A percentile compares a stretch with the other conserved stretches of the same genome.
Evolutionary conservation across 371 early-diverging fungal species (phyloP).

Genomic region (Mucor circinelloides): DNA sequence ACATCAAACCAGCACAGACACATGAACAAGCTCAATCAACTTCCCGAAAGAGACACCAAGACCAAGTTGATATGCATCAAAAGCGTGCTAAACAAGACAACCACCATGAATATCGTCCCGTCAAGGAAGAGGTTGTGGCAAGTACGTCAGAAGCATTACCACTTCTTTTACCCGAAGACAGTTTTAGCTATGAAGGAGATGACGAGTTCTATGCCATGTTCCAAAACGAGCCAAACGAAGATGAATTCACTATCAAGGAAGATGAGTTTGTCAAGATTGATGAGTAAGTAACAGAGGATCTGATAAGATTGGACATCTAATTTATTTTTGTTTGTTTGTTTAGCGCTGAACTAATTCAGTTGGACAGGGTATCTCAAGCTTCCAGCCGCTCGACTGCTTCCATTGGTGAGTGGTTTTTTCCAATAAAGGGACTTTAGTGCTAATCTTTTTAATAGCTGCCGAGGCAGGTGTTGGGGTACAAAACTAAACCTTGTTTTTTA

Average conservation of each 20-base stretch:
- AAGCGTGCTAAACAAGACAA: not conserved
- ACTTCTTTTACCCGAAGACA: conserved; percentile 19
- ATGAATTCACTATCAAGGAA: not conserved
- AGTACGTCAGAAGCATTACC: not conserved
- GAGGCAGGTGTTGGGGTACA: not conserved
- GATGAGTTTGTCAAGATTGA: not conserved
- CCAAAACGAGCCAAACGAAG: not conserved
- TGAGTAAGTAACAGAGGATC: not conserved
- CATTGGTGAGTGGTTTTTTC: not conserved
- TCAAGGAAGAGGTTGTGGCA: not conserved
- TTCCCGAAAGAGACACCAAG: not conserved
- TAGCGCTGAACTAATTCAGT: not conserved
- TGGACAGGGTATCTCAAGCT: not conserved
- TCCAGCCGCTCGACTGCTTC: not conserved
- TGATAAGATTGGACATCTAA: not conserved
- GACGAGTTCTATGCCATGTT: not conserved
- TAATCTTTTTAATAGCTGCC: not conserved
- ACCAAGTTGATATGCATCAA: not conserved
- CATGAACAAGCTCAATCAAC: not conserved
- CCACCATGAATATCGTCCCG: not conserved
- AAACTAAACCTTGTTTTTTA: not conserved
- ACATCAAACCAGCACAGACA: not conserved
- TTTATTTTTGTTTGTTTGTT: not conserved
- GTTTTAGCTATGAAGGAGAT: conserved; percentile 19
- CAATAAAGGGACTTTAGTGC: not conserved